Evolutionary conservation across 1,284 basidiomycete species (phyloP).

Genomic region (Ceratobasidium sp.): DNA sequence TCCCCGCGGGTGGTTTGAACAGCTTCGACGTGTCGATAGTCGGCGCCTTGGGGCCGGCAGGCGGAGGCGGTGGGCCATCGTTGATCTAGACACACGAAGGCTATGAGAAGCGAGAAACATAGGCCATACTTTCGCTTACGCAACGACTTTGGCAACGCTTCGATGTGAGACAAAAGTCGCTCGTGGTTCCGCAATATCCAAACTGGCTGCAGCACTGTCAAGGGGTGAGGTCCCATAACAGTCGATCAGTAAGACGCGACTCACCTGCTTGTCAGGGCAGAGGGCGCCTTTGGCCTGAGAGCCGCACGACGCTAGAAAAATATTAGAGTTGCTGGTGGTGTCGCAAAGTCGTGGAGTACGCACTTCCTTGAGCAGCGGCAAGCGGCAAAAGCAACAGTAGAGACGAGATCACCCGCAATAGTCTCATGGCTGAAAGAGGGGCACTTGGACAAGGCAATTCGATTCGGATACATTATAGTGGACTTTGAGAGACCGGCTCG

Average conservation of each 20-base stretch:
- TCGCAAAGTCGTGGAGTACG: too few relatives aligned
- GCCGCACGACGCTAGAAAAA: neutral
- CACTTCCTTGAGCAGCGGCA: too few relatives aligned
- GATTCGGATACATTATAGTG: too few relatives aligned
- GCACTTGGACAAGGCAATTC: too few relatives aligned
- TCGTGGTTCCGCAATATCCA: constrained; percentile 22
- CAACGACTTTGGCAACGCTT: constrained; percentile 27
- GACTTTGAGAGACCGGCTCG: too few relatives aligned
- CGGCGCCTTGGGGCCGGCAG: neutral
- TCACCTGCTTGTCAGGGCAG: neutral
- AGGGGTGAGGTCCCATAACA: neutral
- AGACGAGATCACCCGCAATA: too few relatives aligned
- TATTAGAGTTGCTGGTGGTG: too few relatives aligned
- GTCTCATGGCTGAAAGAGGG: too few relatives aligned
- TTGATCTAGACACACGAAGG: neutral
- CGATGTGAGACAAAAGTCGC: constrained; percentile 16
- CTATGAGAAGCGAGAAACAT: neutral
- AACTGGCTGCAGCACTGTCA: constrained; percentile 3
- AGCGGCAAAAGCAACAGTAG: too few relatives aligned
- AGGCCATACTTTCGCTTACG: neutral
- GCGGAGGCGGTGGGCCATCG: constrained; percentile 2
- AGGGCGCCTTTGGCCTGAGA: constrained; percentile 22
- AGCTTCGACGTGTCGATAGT: constrained; percentile 3
- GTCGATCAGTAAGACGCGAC: neutral
- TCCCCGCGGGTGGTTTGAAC: constrained; percentile 2